Evolutionary conservation across 139 green algal genomes (phyloP).

Genomic region (Ettlia oleoabundans): DNA sequence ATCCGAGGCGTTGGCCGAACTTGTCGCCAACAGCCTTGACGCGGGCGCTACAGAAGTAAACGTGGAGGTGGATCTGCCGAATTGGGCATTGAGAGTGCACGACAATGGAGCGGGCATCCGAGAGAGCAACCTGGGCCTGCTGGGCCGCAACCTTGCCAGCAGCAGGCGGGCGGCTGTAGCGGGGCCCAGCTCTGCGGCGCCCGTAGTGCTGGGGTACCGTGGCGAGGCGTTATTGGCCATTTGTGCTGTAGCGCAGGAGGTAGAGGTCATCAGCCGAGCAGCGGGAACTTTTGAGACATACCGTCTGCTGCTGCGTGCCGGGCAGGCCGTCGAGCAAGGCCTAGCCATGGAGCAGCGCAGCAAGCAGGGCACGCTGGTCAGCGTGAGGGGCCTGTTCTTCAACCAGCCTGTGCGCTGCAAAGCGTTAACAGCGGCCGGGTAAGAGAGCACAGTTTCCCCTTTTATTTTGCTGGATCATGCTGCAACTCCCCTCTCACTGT

Average conservation of each 20-base stretch:
- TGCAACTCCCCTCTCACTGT: no score
- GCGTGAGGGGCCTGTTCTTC: constrained; percentile 47
- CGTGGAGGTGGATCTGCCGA: constrained; percentile 34
- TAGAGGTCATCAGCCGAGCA: constrained; percentile 51
- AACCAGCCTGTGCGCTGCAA: constrained; percentile 48
- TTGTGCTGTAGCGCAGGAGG: constrained; percentile 16
- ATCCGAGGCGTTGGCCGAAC: constrained; percentile 48
- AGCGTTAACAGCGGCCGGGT: constrained; percentile 22
- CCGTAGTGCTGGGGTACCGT: constrained; percentile 52
- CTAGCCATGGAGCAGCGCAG: constrained; percentile 41
- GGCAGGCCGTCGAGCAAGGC: constrained; percentile 6
- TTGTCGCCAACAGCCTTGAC: constrained; percentile 59
- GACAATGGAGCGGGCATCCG: constrained; percentile 62
- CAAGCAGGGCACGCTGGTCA: constrained; percentile 47
- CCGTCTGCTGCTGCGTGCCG: constrained; percentile 11
- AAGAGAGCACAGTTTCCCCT: neutral
- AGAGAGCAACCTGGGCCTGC: constrained; percentile 4
- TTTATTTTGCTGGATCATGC: neutral
- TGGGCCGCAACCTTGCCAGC: constrained; percentile 38
- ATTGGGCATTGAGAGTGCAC: constrained; percentile 28
- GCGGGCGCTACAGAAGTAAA: constrained; percentile 45
- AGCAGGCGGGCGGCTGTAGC: constrained; percentile 39
- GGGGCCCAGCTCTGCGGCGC: constrained; percentile 19
- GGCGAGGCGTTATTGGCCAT: constrained; percentile 62
- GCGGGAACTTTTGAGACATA: constrained; percentile 66